Conservation (phyloP, 2,329 filamentous ascomycete genomes). For the Monosporascus sp. region DNA sequence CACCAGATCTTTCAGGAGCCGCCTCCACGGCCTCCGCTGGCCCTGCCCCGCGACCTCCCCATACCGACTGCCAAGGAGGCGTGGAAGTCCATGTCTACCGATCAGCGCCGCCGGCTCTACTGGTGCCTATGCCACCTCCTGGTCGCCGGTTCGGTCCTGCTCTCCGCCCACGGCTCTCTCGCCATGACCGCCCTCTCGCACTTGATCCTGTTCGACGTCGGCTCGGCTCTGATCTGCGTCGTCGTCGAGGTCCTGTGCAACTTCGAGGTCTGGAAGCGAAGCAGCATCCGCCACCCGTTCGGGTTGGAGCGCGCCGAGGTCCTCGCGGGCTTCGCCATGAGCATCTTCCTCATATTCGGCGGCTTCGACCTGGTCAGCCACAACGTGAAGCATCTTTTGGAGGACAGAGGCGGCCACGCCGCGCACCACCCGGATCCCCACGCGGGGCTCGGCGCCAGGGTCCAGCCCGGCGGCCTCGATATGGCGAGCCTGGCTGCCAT, state of each 20-base stretch:
- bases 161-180: constrained; percentile 78
- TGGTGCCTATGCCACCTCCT: constrained; percentile 89
- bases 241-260: constrained; percentile 90
- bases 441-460: constrained; percentile 37
- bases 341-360: constrained; percentile 94
- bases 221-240: constrained; percentile 87
- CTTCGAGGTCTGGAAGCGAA: constrained; percentile 95
- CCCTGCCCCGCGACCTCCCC: constrained; percentile 85
- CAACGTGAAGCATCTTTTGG: constrained; percentile 87
- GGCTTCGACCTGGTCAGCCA: constrained; percentile 94
- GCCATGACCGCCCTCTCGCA: constrained; percentile 91
- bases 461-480: constrained; percentile 74
- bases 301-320: constrained; percentile 90
- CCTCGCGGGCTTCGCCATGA: constrained; percentile 91
- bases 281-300: constrained; percentile 89
- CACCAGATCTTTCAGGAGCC: constrained; percentile 97
- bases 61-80: constrained; percentile 87
- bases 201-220: constrained; percentile 90
- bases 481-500: constrained; percentile 78
- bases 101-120: constrained; percentile 75
- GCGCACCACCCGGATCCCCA: constrained; percentile 68
- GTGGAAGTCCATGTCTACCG: constrained; percentile 80
- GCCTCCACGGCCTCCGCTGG: constrained; percentile 75
- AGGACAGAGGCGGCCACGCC: constrained; percentile 63
- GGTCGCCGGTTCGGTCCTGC: constrained; percentile 79